Conservation (phyloP, 805 yeast genomes). For the Blastobotrys muscicola region DNA sequence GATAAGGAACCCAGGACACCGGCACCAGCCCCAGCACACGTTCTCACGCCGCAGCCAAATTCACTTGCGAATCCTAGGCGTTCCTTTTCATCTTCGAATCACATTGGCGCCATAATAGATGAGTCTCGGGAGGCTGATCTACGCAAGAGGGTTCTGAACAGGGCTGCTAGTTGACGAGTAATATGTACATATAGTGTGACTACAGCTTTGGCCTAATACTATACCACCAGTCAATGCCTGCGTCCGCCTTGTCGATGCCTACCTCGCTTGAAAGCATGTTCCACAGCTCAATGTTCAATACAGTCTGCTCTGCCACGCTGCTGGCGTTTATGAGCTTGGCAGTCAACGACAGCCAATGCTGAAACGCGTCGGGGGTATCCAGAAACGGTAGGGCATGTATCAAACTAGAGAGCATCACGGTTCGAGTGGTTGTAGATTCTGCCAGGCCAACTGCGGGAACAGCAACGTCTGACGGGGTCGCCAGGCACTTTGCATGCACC, state of each 20-base stretch:
- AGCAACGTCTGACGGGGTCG: slow-evolving; percentile 28
- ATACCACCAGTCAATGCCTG: slow-evolving; percentile 27
- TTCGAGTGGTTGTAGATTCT: slow-evolving; percentile 31
- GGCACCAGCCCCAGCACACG: not conserved
- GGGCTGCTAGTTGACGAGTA: not conserved
- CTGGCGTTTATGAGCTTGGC: slow-evolving; percentile 23
- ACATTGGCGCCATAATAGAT: not conserved
- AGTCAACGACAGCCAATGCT: slow-evolving; percentile 39
- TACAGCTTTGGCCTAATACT: slow-evolving; percentile 1
- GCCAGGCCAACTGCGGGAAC: slow-evolving; percentile 27
- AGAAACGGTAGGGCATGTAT: slow-evolving; percentile 46
- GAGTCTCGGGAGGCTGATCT: too few relatives aligned
- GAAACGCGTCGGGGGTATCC: slow-evolving; percentile 32
- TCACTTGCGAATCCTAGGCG: not conserved
- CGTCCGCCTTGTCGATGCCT: slow-evolving; percentile 29
- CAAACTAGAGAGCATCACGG: slow-evolving; percentile 39
- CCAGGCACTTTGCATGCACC: slow-evolving; percentile 30
- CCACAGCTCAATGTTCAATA: slow-evolving; percentile 40
- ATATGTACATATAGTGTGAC: slow-evolving; percentile 1
- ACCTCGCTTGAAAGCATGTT: slow-evolving; percentile 46
- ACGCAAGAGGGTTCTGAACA: too few relatives aligned
- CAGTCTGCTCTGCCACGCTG: slow-evolving; percentile 28
- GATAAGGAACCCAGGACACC: slow-evolving; percentile 1
- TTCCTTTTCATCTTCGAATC: not conserved
- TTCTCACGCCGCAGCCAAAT: not conserved